phyloP scores from a whole-genome alignment of 371 early-diverging fungal species.

The Mortierella polycephala region DNA sequence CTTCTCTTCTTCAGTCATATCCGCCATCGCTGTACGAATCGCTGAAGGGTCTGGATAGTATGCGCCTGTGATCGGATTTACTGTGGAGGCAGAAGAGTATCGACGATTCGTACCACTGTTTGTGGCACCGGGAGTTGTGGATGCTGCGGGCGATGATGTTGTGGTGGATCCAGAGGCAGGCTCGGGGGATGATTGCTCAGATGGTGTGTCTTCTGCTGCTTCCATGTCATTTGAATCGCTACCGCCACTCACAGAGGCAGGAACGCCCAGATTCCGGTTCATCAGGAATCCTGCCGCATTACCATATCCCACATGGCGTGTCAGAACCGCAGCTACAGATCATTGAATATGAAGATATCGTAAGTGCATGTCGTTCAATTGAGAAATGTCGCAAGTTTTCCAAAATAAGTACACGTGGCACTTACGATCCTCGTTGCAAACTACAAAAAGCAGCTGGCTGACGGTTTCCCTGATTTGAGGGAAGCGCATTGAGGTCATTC shows the following conservation, averaged over 20 bases:
- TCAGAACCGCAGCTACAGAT: constrained; percentile 71
- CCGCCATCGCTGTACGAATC: constrained; percentile 62
- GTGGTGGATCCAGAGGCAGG: constrained; percentile 4
- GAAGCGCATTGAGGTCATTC: constrained; percentile 78
- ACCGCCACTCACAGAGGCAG: constrained; percentile 35
- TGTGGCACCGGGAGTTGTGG: constrained; percentile 2
- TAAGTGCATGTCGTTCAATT: background rate
- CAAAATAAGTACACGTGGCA: background rate
- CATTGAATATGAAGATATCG: background rate
- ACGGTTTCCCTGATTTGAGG: constrained; percentile 73
- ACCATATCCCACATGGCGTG: constrained; percentile 89
- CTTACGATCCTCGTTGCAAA: constrained; percentile 85
- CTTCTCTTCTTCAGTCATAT: constrained; percentile 97
- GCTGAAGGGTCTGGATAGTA: constrained; percentile 65
- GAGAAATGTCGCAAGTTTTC: no score
- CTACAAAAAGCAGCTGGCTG: constrained; percentile 77
- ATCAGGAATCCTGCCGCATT: constrained; percentile 91
- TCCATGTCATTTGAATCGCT: constrained; percentile 3
- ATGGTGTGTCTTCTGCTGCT: constrained; percentile 2
- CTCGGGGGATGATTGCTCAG: constrained; percentile 8
- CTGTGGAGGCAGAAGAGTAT: constrained; percentile 29
- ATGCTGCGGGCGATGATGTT: background rate
- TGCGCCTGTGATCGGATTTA: constrained; percentile 92
- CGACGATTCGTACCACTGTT: background rate
- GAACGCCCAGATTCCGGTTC: constrained; percentile 69